A percentile compares a stretch with the other conserved stretches of the same genome.
Conservation (phyloP, 129 eudicot genomes). For the Scalesia atractyloides region DNA sequence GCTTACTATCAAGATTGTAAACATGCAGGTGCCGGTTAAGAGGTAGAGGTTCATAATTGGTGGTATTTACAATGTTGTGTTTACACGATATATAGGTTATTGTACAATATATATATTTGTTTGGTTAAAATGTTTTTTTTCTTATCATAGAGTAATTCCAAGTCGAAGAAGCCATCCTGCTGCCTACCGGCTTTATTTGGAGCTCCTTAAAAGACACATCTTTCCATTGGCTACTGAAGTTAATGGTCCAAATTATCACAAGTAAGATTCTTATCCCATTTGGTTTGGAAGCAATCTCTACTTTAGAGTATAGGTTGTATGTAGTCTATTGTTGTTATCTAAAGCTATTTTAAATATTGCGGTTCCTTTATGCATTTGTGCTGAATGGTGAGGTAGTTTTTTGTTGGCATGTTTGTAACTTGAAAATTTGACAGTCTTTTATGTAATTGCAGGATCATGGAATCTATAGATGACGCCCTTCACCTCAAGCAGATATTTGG, state of each 20-base stretch:
- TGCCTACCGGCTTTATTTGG: constrained; percentile 89
- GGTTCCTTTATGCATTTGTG: neutral
- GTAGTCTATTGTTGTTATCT: neutral
- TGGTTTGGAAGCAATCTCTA: constrained; percentile 8
- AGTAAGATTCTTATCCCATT: constrained; percentile 48
- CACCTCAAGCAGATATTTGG: constrained; percentile 66
- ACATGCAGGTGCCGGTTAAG: constrained; percentile 12
- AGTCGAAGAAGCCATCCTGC: constrained; percentile 71
- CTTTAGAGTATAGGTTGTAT: neutral
- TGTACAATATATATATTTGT: neutral
- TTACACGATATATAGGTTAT: constrained; percentile 1
- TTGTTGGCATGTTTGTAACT: neutral
- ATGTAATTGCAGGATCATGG: constrained; percentile 77
- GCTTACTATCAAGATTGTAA: constrained; percentile 12
- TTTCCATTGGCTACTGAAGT: constrained; percentile 70
- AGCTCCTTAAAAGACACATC: constrained; percentile 75
- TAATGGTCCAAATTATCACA: constrained; percentile 62
- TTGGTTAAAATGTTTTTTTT: constrained; percentile 3
- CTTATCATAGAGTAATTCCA: constrained; percentile 66
- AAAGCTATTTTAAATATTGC: neutral
- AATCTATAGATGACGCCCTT: constrained; percentile 64
- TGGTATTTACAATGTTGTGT: constrained; percentile 17
- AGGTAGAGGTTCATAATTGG: constrained; percentile 13
- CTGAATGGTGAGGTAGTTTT: constrained; percentile 3
- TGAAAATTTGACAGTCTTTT: constrained; percentile 12